Evolutionary conservation across 192 early-diverging fungal genomes (phyloP).

Genomic region (Diversispora eburnea): DNA sequence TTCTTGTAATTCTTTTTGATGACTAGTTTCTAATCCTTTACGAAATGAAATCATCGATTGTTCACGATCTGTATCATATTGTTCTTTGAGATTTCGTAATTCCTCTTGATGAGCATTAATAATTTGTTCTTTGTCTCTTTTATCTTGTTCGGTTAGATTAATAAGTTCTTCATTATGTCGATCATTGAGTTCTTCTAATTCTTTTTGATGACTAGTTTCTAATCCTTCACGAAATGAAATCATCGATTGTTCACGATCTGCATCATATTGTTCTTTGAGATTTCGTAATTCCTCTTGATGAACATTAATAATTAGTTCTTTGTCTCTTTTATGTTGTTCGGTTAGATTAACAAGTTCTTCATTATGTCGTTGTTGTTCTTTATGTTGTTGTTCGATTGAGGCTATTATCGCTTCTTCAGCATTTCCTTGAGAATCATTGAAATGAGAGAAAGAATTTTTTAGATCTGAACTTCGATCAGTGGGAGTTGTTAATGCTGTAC

Average conservation of each 20-base stretch:
- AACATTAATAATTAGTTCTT: too few species aligned
- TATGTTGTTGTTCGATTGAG: neutral
- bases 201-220: too few species aligned
- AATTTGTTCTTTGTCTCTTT: too few species aligned
- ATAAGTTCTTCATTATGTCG: too few species aligned
- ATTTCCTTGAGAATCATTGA: neutral
- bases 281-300: neutral
- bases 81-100: neutral
- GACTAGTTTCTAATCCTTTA: neutral
- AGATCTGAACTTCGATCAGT: neutral
- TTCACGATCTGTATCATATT: neutral
- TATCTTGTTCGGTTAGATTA: too few species aligned
- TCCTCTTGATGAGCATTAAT: too few species aligned
- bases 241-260: neutral
- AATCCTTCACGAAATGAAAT: neutral
- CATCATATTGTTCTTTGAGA: neutral
- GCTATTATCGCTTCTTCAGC: neutral
- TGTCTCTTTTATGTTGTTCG: too few species aligned
- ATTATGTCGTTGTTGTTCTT: neutral
- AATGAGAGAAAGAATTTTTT: neutral
- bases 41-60: too few species aligned
- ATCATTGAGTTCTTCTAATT: too few species aligned
- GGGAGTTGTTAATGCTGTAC: neutral
- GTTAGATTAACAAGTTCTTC: constrained; percentile 4
- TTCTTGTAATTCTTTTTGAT: neutral